Base-by-base conservation (phyloP, 169 alveolate species). In the Plasmodium knowlesi region DNA sequence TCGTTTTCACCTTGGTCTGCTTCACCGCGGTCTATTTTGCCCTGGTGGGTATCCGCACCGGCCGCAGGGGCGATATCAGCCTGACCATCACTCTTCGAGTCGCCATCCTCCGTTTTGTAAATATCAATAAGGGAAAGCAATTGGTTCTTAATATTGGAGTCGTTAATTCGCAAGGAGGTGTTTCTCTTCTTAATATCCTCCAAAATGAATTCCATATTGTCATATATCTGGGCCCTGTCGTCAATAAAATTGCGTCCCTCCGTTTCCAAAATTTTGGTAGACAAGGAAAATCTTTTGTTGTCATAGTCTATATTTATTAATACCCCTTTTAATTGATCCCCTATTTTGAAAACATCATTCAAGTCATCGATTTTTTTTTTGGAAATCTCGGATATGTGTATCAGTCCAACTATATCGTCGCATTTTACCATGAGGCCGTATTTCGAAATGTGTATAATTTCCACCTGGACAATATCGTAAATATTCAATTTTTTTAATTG, bases 361-460 rank as follows among this genome's bases (percentile, higher is more conserved):
- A 89, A 43, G 37, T 89, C 82, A 10, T 57, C 90, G 4, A 89
- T 70, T 67, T 78, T 89, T 79, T 89, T 89, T 89, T 80, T 79
- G 50, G 94, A 89, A 32, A 89, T 89, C 39, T 89, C 94, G 0
- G 94, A 89, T 39, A 89, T 43, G 37, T 89, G 94, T 25, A 89
- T 89, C 50, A 89, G 53, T 0, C 94, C 94, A 57, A 89, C 94
- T 39, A 89, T 70, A 79, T 89, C 94, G 14, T 61, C 41, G 82
- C 72, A 89, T 89, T 89, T 89, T 34, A 89, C 94, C 94, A 89
- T 89, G n/a, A 89, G n/a, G 28, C 94, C 94, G 53, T 89, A 89
- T 67, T 89, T 89, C 14, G 94, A 89, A 50, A 89, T 79, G 73
- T 89, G 94, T 89, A 89, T 89, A 89, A 89, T 79, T 50, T 89